Base-by-base conservation (phyloP, 73 alveolate genomes). In the Paramecium bursaria region DNA sequence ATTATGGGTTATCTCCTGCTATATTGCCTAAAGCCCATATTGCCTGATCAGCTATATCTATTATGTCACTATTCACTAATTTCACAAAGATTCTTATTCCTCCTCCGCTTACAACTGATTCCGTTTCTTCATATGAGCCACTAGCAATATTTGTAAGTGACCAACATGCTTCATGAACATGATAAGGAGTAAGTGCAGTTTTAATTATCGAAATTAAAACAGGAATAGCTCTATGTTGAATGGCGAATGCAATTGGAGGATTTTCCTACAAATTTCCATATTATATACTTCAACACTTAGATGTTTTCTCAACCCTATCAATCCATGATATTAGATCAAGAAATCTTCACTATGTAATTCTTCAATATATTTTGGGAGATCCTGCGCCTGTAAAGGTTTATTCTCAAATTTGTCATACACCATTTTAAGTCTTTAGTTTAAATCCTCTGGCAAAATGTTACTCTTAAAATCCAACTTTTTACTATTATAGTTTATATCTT, bases 11-110 rank as follows among this genome's bases (percentile, higher is more conserved):
- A 13, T 93, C 99, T 26, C 95, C 96, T 2, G 97, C 94, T 73
- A 95, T 91, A 86, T 95, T 95, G 33, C 96, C 98, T 3, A 95
- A 75, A 2, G 95, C 88, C 99, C 97, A 93, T 46, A 91, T 77
- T 0, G 94, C 92, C 54, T 93, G 95, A 47, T 90, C 92, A 7
- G 80, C 79, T 19, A 95, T 89, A 48, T 89, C 95, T 17, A 75
- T 82, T 11, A 87, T 80, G 6, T 86, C 80, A 44, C 94, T 86
- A 53, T 77, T 14, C 35, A 95, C 86, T 21, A 91, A 73, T 22
- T 77, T 86, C 30, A 93, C 55, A 25, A 95, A 53, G 48, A 75
- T 74, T 27, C 88, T 80, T 30, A 95, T 42, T 0, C 95, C 96
- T 13, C 97, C 97, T 74, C 86, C 75, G 42, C 91, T 95, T 9